A percentile compares a stretch with the other conserved stretches of the same genome.
phyloP scores from a whole-genome alignment of 345 rosid genomes.

The Murraya paniculata region DNA sequence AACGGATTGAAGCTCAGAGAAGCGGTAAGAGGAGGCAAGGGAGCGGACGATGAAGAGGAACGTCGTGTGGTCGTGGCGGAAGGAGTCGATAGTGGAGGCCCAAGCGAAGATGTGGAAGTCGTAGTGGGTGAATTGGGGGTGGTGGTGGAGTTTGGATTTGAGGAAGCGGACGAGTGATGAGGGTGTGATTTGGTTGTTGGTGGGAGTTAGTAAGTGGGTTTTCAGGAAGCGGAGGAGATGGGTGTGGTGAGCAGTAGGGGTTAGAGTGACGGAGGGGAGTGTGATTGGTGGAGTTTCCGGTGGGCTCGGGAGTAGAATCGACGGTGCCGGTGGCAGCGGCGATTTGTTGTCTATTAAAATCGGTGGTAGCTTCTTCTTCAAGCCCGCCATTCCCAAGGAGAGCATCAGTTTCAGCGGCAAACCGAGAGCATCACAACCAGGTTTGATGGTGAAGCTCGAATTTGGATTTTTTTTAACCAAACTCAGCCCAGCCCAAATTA shows the following conservation, averaged over 20 bases:
- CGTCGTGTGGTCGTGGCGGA: slow-evolving; percentile 76
- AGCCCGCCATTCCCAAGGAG: neutral
- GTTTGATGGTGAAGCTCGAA: too few species aligned
- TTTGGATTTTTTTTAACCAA: too few species aligned
- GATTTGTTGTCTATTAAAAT: slow-evolving; percentile 35
- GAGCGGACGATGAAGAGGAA: slow-evolving; percentile 75
- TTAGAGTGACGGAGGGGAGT: slow-evolving; percentile 59
- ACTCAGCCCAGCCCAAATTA: too few species aligned
- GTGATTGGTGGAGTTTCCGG: neutral
- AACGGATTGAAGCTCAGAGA: slow-evolving; percentile 48
- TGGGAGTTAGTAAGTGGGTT: slow-evolving; percentile 42
- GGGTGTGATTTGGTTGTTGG: slow-evolving; percentile 44
- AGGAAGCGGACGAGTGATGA: slow-evolving; percentile 58
- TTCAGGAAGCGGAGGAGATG: slow-evolving; percentile 54
- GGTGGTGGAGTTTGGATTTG: slow-evolving; percentile 70
- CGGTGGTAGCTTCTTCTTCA: slow-evolving; percentile 46
- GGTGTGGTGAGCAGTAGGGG: slow-evolving; percentile 46
- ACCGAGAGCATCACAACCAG: too few species aligned
- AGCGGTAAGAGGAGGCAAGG: slow-evolving; percentile 64
- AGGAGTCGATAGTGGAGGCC: slow-evolving; percentile 73
- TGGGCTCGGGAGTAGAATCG: neutral
- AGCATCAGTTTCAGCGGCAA: too few species aligned
- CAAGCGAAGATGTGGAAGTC: slow-evolving; percentile 75
- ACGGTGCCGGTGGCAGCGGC: slow-evolving; percentile 36
- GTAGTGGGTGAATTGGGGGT: slow-evolving; percentile 67